Conservation (phyloP, 352 stramenopile genomes). For the Globisporangium parvum region DNA sequence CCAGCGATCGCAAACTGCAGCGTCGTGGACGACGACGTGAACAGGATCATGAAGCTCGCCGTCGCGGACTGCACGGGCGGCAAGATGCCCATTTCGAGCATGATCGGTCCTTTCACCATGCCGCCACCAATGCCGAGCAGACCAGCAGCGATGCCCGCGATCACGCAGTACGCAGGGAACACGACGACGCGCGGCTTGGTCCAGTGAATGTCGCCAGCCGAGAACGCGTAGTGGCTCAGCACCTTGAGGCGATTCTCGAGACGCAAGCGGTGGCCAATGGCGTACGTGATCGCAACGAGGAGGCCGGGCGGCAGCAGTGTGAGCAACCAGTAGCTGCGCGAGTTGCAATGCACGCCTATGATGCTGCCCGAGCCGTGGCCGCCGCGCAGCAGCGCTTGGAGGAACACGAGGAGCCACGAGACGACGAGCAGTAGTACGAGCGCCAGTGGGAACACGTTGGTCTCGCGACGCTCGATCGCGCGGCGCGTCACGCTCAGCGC, state of each 20-base stretch:
- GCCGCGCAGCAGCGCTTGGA: slow-evolving; percentile 67
- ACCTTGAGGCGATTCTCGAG: slow-evolving; percentile 73
- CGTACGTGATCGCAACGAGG: slow-evolving; percentile 55
- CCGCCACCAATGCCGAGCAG: slow-evolving; percentile 95
- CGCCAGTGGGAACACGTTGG: slow-evolving; percentile 43
- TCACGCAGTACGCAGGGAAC: slow-evolving; percentile 90
- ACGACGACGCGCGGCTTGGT: slow-evolving; percentile 79
- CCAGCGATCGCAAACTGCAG: slow-evolving; percentile 80
- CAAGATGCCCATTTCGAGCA: slow-evolving; percentile 96
- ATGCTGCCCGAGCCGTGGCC: slow-evolving; percentile 62
- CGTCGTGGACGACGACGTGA: slow-evolving; percentile 92
- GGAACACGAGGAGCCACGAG: slow-evolving; percentile 67
- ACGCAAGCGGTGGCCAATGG: slow-evolving; percentile 50
- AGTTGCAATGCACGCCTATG: slow-evolving; percentile 93
- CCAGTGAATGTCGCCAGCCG: slow-evolving; percentile 94
- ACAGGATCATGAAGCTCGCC: slow-evolving; percentile 89
- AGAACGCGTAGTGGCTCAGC: slow-evolving; percentile 66
- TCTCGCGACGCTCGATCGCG: slow-evolving; percentile 41
- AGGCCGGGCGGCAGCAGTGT: slow-evolving; percentile 81
- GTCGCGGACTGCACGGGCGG: slow-evolving; percentile 86
- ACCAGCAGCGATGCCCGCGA: slow-evolving; percentile 92
- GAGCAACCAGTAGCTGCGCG: slow-evolving; percentile 88
- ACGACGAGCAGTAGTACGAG: slow-evolving; percentile 50
- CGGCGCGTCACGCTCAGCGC: slow-evolving; percentile 27
- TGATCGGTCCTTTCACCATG: slow-evolving; percentile 96